Evolutionary conservation across 108 stramenopile genomes (phyloP).

Genomic region (Stephanodiscus triporus): DNA sequence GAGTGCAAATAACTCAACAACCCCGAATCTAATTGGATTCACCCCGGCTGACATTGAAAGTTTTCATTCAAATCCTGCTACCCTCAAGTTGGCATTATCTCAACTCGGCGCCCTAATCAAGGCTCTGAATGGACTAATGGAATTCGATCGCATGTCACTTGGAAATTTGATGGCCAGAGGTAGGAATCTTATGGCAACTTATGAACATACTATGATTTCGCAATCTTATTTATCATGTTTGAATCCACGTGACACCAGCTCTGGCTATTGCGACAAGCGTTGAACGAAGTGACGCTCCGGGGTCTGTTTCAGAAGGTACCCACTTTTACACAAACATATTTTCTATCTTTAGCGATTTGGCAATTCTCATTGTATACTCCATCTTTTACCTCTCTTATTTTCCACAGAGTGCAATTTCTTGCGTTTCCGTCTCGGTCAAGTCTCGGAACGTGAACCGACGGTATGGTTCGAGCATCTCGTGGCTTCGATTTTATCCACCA

Average conservation of each 20-base stretch:
- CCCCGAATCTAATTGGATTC: conserved; percentile 84
- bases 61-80: conserved; percentile 71
- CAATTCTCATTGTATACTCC: background rate
- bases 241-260: conserved; percentile 38
- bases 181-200: too few relatives aligned
- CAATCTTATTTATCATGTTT: too few relatives aligned
- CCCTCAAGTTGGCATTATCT: conserved; percentile 64
- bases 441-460: conserved; percentile 85
- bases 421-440: conserved; percentile 86
- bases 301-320: conserved; percentile 39
- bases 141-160: conserved; percentile 88
- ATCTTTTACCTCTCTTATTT: background rate
- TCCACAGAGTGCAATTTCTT: conserved; percentile 82
- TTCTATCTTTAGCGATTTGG: background rate
- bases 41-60: conserved; percentile 74
- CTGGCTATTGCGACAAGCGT: conserved; percentile 90
- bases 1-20: conserved; percentile 77
- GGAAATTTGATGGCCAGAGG: conserved; percentile 85
- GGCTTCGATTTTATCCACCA: conserved; percentile 85
- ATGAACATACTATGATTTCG: too few relatives aligned
- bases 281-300: conserved; percentile 84
- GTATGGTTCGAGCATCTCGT: conserved; percentile 92
- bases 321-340: background rate
- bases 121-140: conserved; percentile 85
- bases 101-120: conserved; percentile 81